Base-by-base conservation (phyloP, 495 filamentous ascomycete species). In the Trypethelium eluteriae region DNA sequence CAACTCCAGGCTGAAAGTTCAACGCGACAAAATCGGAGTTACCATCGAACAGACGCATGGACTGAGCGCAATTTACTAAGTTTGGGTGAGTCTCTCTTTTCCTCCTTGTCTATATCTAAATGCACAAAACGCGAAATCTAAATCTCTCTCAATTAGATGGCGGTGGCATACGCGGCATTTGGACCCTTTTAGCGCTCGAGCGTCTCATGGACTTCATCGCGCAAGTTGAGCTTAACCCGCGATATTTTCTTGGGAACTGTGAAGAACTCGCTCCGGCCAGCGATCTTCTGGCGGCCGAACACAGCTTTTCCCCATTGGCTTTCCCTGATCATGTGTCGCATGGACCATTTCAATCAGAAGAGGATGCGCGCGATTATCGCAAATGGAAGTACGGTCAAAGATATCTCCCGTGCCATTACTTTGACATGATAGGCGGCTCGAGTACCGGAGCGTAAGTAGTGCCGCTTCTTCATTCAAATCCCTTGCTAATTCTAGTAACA, bases 361-460 rank as follows among this genome's bases (percentile, higher is more conserved):
- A 53, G 49, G 12, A 53, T 18, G 49, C 14, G n/a, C 25, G 25
- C 25, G 25, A 53, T 11, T 12, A 16, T 53, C 5, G 25, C 25
- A 53, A 11, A 53, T 53, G 49, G 49, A 53, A 53, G 49, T 5
- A 53, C 25, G 25, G 12, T 53, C 7, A 18, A 53, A 53, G 25
- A 53, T 53, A 53, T 53, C n/a, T 53, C 5, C 49, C 49, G 25
- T 53, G 49, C n/a, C 49, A 53, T 53, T 53, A 53, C 25, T 7
- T 59, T 53, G n/a, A 62, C n/a, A 39, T 62, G 16, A 18, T n/a
- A 18, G 47, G 6, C 39, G 70, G 70, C 12, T 65, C 70, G 18
- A 25, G 25, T 25, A 25, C 25, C 25, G 25, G 25, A 25, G 25
- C 25, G 25, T 25, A 25, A 25, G 25, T 25, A 25, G 25, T 25